Evolutionary conservation across 75 land plant genomes (phyloP).

Genomic region (Cryptomeria japonica): DNA sequence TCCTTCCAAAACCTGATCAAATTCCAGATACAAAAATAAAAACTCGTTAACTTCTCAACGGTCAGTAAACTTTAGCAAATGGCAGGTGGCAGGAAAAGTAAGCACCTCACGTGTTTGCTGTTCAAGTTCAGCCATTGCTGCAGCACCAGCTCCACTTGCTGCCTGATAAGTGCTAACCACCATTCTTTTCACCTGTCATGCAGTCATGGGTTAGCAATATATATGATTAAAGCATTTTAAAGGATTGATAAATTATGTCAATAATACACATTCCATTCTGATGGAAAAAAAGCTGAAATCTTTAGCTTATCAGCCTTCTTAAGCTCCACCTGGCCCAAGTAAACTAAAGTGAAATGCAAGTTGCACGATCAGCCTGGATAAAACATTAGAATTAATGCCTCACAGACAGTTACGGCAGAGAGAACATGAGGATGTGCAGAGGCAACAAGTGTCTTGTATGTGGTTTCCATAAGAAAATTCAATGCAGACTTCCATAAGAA

Average conservation of each 20-base stretch:
- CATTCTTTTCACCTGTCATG: conserved; percentile 75
- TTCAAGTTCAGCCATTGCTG: conserved; percentile 98
- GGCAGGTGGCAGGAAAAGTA: not conserved
- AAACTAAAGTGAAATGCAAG: not conserved
- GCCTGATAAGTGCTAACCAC: conserved; percentile 99
- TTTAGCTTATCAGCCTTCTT: not conserved
- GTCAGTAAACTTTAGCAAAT: not conserved
- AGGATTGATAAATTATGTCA: not conserved
- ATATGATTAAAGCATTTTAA: not conserved
- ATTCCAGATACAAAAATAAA: conserved; percentile 12
- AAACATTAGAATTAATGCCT: not conserved
- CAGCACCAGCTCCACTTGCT: conserved; percentile 99
- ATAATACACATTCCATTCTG: not conserved
- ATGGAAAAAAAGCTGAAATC: not conserved
- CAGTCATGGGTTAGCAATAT: not conserved
- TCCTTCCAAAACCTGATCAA: conserved; percentile 79
- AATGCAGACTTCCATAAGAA: not conserved
- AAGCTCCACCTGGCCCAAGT: not conserved
- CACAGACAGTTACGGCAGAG: not conserved
- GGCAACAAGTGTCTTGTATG: not conserved
- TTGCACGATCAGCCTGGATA: not conserved
- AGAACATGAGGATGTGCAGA: not conserved
- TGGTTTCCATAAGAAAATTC: not conserved
- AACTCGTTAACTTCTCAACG: not conserved
- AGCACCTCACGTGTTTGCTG: conserved; percentile 90